These are phyloP conservation scores for Deinandra increscens DNA, from an alignment of 129 eudicot species.

Conservation along the genomic window DNA sequence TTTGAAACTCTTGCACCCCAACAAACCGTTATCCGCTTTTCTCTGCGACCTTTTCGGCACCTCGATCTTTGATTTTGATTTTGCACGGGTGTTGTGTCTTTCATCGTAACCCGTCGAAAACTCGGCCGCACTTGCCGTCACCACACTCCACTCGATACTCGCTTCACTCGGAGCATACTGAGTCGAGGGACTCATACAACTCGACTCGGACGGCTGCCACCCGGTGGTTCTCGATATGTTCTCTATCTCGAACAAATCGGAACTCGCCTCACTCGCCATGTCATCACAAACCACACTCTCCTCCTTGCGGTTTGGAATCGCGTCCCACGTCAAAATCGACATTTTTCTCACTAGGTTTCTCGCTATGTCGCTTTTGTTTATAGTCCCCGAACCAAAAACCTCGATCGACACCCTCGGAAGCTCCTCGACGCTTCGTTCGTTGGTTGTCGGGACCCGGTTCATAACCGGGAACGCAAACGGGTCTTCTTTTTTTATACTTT, in stretches of 20 bases:
- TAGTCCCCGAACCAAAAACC: constrained; percentile 53
- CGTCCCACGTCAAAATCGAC: constrained; percentile 81
- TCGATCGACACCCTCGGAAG: constrained; percentile 59
- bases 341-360: constrained; percentile 62
- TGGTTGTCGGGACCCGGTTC: constrained; percentile 9
- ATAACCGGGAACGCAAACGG: constrained; percentile 50
- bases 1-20: constrained; percentile 53
- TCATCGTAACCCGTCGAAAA: constrained; percentile 56
- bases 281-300: constrained; percentile 47
- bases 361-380: constrained; percentile 48
- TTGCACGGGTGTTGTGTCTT: constrained; percentile 10
- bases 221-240: constrained; percentile 39
- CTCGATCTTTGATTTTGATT: constrained; percentile 1
- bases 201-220: constrained; percentile 31
- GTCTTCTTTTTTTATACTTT: constrained; percentile 26
- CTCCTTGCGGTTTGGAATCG: constrained; percentile 62
- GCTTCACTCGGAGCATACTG: constrained; percentile 79
- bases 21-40: constrained; percentile 36
- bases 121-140: constrained; percentile 80
- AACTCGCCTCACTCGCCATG: constrained; percentile 75
- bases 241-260: constrained; percentile 84
- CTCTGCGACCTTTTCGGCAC: constrained; percentile 21
- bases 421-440: constrained; percentile 29
- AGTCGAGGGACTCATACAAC: constrained; percentile 46
- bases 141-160: constrained; percentile 78